Conservation (phyloP, 371 early-diverging fungal species). For the Mortierella sp. region DNA sequence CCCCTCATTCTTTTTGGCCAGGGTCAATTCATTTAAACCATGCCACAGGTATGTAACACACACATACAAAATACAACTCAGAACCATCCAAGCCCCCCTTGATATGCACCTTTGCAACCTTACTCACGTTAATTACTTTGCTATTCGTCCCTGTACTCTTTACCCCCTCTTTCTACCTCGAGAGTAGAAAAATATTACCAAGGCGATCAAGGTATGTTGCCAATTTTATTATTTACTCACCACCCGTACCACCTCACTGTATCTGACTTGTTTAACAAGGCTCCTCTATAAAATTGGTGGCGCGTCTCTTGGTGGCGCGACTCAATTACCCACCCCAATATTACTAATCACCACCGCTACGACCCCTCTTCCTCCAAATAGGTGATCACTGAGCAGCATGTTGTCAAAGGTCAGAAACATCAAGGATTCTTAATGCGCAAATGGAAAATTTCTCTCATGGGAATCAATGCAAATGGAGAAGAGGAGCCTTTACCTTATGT, state of each 20-base stretch:
- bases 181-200: conserved; percentile 27
- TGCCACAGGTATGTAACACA: conserved; percentile 11
- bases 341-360: no score
- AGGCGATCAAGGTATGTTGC: conserved; percentile 39
- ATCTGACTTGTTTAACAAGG: no score
- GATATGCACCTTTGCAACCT: neutral
- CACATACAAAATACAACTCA: neutral
- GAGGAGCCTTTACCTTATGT: conserved; percentile 66
- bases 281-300: neutral
- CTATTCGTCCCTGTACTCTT: no score
- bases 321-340: neutral
- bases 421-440: conserved; percentile 69
- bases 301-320: neutral
- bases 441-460: conserved; percentile 70
- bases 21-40: conserved; percentile 1
- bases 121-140: neutral
- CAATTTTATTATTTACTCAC: neutral
- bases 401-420: conserved; percentile 57
- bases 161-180: neutral
- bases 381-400: conserved; percentile 53
- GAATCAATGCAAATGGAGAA: conserved; percentile 63
- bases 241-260: no score
- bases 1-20: neutral
- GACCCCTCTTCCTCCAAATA: neutral
- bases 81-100: neutral